A percentile compares a stretch with the other conserved stretches of the same genome.
These are phyloP conservation scores for Bretziella fagacearum DNA, from an alignment of 2,329 filamentous ascomycete genomes.

Conservation along the genomic window DNA sequence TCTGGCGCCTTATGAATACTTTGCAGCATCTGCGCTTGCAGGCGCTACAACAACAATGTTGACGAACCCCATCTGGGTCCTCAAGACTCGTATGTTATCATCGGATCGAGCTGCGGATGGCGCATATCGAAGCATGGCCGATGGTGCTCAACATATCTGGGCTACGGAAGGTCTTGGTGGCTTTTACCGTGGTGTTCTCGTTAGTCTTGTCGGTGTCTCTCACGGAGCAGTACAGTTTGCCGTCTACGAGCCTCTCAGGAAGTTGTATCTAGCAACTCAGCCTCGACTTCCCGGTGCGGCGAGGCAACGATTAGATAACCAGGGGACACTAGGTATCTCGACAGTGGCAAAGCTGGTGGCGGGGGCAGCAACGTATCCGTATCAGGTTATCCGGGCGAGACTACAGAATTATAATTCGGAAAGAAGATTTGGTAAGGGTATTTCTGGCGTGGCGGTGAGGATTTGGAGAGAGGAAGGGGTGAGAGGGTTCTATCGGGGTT, in stretches of 20 bases:
- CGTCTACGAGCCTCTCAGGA: slow-evolving; percentile 63
- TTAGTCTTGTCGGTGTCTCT: slow-evolving; percentile 69
- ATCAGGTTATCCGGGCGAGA: slow-evolving; percentile 77
- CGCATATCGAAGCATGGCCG: slow-evolving; percentile 63
- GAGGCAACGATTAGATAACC: slow-evolving; percentile 27
- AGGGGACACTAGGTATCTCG: slow-evolving; percentile 67
- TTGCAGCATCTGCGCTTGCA: slow-evolving; percentile 52
- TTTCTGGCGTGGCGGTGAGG: slow-evolving; percentile 51
- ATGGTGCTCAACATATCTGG: slow-evolving; percentile 52
- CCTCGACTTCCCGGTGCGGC: slow-evolving; percentile 20
- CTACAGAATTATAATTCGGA: slow-evolving; percentile 81
- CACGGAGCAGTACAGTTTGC: slow-evolving; percentile 94
- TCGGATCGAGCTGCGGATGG: slow-evolving; percentile 56
- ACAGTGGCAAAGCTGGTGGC: slow-evolving; percentile 73
- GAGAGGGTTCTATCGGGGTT: slow-evolving; percentile 76
- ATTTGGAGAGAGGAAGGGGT: slow-evolving; percentile 68
- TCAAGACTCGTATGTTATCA: slow-evolving; percentile 93
- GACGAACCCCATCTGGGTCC: slow-evolving; percentile 94
- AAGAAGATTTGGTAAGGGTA: slow-evolving; percentile 51
- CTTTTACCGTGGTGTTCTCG: slow-evolving; percentile 74
- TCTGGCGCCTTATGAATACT: slow-evolving; percentile 56
- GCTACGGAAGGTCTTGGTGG: slow-evolving; percentile 55
- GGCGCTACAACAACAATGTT: slow-evolving; percentile 62
- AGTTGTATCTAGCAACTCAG: slow-evolving; percentile 31
- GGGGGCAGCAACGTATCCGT: slow-evolving; percentile 81